Evolutionary conservation across 345 rosid species (phyloP), one percentile per base, ranked within the genome.

Genomic region (Luvunga scandens): DNA sequence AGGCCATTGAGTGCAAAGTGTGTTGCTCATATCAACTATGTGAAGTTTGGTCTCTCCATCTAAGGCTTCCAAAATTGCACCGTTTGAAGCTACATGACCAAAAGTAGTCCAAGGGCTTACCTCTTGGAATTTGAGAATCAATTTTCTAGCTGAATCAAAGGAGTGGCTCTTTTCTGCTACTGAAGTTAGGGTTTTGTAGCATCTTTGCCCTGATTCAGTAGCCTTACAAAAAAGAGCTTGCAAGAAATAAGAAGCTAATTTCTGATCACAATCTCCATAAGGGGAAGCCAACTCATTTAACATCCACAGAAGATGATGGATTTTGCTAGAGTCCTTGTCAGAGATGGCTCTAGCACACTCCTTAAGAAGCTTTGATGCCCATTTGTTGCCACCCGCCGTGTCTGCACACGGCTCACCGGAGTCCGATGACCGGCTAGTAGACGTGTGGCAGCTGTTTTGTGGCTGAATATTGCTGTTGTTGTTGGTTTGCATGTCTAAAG

Each of bases 1-100:
- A n/a, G 97, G 97, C 97, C 97, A 92, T 75, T 92, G 97, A 19
- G 97, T 92, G 84, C 97, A 92, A 78, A 92, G 90, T n/a, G 93
- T 89, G 79, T 89, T 85, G 86, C 97, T 90, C 27, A 90, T 88
- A 68, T 92, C 97, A 28, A 90, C 86, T 72, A 92, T 88, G 66
- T 90, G 97, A 80, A 92, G 90, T 73, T 88, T 89, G 65, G 77
- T 73, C 57, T 87, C 92, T 14, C 97, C 94, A 5, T 90, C 94
- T 18, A 92, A 79, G 75, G 94, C 91, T 75, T 92, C 97, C 73
- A 92, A 69, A 27, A 92, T 89, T 72, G 94, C 93, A 81, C 97
- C 92, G 45, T 92, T 92, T n/a, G 92, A 81, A 36, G 94, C 94
- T 4, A 92, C 94, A 42, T 92, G 97, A 30, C 97, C 97, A 27